Percentiles rank a stretch among this genome's conserved stretches.
Evolutionary conservation across 495 filamentous ascomycete species (phyloP).

Genomic region (Lichina pygmaea): DNA sequence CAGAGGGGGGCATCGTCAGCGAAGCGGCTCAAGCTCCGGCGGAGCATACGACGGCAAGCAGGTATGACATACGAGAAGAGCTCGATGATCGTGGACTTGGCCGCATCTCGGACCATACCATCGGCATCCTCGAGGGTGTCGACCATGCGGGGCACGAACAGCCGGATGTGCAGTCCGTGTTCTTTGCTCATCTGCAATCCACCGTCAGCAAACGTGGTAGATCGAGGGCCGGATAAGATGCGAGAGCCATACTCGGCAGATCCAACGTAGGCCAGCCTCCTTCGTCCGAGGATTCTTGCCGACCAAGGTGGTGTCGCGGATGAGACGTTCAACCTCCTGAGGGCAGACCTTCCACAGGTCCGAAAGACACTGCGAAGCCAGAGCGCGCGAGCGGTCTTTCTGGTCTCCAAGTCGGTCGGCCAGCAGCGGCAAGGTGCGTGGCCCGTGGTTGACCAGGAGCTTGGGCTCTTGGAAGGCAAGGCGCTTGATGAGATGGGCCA

Average conservation of each 20-base stretch:
- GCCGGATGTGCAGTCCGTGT: conserved; percentile 47
- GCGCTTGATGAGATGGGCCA: conserved; percentile 56
- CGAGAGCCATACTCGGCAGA: conserved; percentile 28
- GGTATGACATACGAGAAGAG: conserved; percentile 39
- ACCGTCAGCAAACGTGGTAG: not conserved
- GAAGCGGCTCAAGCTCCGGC: not conserved
- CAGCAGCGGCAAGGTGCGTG: conserved; percentile 39
- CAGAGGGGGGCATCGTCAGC: not conserved
- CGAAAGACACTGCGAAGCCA: conserved; percentile 43
- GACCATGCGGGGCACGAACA: conserved; percentile 59
- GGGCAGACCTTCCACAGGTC: conserved; percentile 44
- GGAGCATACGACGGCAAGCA: not conserved
- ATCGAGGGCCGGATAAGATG: not conserved
- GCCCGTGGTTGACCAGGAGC: conserved; percentile 32
- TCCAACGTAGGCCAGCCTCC: conserved; percentile 60
- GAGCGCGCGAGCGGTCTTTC: conserved; percentile 49
- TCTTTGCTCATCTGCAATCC: conserved; percentile 42
- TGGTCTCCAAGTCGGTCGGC: conserved; percentile 71
- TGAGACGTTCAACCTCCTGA: conserved; percentile 47
- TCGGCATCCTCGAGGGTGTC: conserved; percentile 76
- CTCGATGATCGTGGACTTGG: conserved; percentile 57
- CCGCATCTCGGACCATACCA: conserved; percentile 53
- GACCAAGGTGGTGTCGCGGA: conserved; percentile 50
- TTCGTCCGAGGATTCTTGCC: conserved; percentile 63
- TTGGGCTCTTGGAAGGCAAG: conserved; percentile 58